phyloP scores from a whole-genome alignment of 768 basidiomycete genomes.

The Russula lepida region DNA sequence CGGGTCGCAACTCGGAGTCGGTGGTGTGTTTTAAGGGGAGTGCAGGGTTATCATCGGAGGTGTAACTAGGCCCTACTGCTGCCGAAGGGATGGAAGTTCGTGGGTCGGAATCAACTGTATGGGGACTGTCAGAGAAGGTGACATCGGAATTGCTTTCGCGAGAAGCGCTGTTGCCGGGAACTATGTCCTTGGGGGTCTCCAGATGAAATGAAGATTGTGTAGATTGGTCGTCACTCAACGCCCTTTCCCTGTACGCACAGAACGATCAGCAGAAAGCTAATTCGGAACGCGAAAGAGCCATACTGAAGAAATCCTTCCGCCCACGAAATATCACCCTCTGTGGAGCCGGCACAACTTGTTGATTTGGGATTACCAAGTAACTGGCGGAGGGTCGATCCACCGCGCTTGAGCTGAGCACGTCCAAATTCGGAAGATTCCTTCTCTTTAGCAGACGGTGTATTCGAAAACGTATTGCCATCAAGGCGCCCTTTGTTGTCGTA shows the following conservation, averaged over 20 bases:
- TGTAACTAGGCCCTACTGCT: constrained; percentile 62
- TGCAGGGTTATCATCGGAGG: constrained; percentile 31
- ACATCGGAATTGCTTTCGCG: constrained; percentile 27
- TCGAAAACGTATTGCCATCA: constrained; percentile 54
- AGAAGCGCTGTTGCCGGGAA: constrained; percentile 29
- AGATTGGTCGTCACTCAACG: constrained; percentile 31
- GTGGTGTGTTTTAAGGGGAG: constrained; percentile 19
- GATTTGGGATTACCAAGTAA: constrained; percentile 49
- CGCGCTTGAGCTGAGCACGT: constrained; percentile 47
- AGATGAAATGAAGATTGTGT: constrained; percentile 42
- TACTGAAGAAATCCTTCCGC: constrained; percentile 69
- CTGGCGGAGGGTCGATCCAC: constrained; percentile 67
- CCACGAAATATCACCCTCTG: constrained; percentile 78
- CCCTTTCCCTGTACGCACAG: constrained; percentile 35
- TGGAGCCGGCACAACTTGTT: constrained; percentile 28
- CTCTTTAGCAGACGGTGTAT: constrained; percentile 36
- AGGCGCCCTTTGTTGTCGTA: constrained; percentile 69
- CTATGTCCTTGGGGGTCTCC: constrained; percentile 42
- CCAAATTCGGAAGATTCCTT: constrained; percentile 29
- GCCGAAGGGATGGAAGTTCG: constrained; percentile 57
- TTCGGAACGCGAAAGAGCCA: not conserved
- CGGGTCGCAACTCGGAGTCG: constrained; percentile 47
- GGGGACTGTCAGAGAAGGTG: constrained; percentile 34
- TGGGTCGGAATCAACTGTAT: constrained; percentile 32
- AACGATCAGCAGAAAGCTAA: not conserved